Base-by-base conservation (phyloP, 257 asterid species). In the Jacaranda copaia region DNA sequence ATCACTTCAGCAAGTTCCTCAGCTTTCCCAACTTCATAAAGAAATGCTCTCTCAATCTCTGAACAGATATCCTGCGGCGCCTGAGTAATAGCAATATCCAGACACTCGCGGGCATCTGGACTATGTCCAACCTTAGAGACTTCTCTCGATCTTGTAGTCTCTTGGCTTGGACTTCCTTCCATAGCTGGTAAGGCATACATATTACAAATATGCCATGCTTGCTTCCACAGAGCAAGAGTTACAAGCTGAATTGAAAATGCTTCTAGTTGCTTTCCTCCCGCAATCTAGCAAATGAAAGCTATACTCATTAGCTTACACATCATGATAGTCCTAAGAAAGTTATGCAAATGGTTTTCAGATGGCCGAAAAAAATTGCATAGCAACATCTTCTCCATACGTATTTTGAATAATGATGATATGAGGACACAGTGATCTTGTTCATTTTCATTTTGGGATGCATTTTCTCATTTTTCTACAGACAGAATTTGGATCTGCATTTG, bases 161-260 rank as follows among this genome's bases (percentile, higher is more conserved):
- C 93, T 80, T 77, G 87, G 83, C 79, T 76, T 12, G 87, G 83
- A 78, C 85, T 86, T 79, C 90, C 96, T 85, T 91, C 98, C 68
- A 77, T 64, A 77, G 94, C 91, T 60, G 98, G 91, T 45, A 96
- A 94, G 3, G 96, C 92, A 83, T 87, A 87, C 58, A 94, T 85
- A 73, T 90, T 95, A 83, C 97, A 93, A 64, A 96, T 90, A 77
- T 90, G 78, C 83, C 93, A 75, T 16, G 98, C 97, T 88, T 96
- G 98, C 93, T 91, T 96, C 99, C 99, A 96, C 81, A 91, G 83
- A 69, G 98, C 97, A 85, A 96, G 98, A 83, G 84, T 86, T 66
- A 90, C 92, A 70, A 96, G 93, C 84, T 93, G 97, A 79, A 91
- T 68, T 6, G 98, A 93, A 76, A 96, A 96, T 57, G 98, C 97